A percentile compares a stretch with the other conserved stretches of the same genome.
Evolutionary conservation across 2,329 filamentous ascomycete genomes (phyloP).

Genomic region (Ceratocystiopsis sp.): DNA sequence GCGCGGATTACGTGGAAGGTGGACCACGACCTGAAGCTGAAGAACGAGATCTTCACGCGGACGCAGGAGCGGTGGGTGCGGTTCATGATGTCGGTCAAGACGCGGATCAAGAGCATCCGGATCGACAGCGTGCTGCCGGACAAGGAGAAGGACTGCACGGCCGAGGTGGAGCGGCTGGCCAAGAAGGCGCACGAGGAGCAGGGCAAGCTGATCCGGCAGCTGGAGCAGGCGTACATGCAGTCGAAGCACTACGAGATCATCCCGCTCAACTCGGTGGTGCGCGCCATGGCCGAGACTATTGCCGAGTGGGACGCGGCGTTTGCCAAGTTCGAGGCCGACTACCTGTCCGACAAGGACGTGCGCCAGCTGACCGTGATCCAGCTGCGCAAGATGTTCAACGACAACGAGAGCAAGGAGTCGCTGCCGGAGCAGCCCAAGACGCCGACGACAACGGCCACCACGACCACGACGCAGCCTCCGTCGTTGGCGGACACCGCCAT

Average conservation of each 20-base stretch:
- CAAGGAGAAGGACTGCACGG: slow-evolving; percentile 64
- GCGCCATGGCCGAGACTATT: slow-evolving; percentile 83
- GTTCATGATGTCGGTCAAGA: slow-evolving; percentile 77
- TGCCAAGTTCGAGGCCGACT: slow-evolving; percentile 78
- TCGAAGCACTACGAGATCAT: slow-evolving; percentile 96
- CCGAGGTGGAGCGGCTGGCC: slow-evolving; percentile 61
- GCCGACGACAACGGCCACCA: slow-evolving; percentile 12
- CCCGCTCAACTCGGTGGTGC: slow-evolving; percentile 74
- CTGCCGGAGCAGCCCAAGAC: slow-evolving; percentile 40
- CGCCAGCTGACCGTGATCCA: slow-evolving; percentile 81
- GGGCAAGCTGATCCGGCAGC: slow-evolving; percentile 49
- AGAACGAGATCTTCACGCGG: slow-evolving; percentile 76
- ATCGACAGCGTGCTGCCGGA: slow-evolving; percentile 82
- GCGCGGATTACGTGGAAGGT: slow-evolving; percentile 94
- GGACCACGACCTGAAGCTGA: slow-evolving; percentile 77
- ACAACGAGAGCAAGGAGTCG: slow-evolving; percentile 66
- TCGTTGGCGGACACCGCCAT: slow-evolving; percentile 10
- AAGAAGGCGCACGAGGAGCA: slow-evolving; percentile 78
- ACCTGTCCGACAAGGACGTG: slow-evolving; percentile 94
- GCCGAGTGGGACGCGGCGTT: slow-evolving; percentile 88
- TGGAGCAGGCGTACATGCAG: slow-evolving; percentile 81
- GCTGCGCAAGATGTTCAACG: slow-evolving; percentile 84
- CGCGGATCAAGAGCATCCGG: slow-evolving; percentile 72
- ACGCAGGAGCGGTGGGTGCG: slow-evolving; percentile 68
- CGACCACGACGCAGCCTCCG: slow-evolving; percentile 13